Evolutionary conservation across 2,329 filamentous ascomycete species (phyloP).

Genomic region (Fusarium torulosum): DNA sequence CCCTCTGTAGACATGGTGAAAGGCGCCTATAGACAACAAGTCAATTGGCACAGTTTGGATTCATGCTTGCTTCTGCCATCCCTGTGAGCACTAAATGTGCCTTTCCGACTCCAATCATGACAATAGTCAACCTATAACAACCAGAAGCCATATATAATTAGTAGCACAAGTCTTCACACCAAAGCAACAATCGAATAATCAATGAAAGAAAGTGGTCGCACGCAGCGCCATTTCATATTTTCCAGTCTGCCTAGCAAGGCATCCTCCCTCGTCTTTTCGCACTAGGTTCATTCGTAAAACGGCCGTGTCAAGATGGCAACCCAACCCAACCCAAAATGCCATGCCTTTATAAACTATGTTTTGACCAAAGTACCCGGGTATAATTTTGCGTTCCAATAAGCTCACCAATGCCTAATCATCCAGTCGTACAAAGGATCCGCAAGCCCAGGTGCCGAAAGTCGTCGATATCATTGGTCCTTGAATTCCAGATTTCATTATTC

Average conservation of each 20-base stretch:
- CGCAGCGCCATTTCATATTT: slow-evolving; percentile 38
- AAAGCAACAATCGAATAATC: background rate
- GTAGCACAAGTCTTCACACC: slow-evolving; percentile 4
- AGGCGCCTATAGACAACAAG: slow-evolving; percentile 8
- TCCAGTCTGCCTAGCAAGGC: slow-evolving; percentile 20
- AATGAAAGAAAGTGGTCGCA: slow-evolving; percentile 21
- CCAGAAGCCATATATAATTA: background rate
- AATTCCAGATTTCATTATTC: slow-evolving; percentile 23
- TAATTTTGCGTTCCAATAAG: slow-evolving; percentile 49
- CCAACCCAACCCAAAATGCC: slow-evolving; percentile 38
- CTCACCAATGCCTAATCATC: slow-evolving; percentile 46
- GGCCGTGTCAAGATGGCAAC: slow-evolving; percentile 47
- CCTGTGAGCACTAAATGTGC: background rate
- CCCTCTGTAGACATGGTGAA: too few species aligned
- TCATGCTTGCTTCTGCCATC: background rate
- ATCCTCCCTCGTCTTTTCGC: slow-evolving; percentile 35
- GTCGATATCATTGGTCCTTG: slow-evolving; percentile 41
- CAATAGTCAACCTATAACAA: background rate
- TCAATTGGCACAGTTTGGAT: background rate
- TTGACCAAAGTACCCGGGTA: slow-evolving; percentile 48
- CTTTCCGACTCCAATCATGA: background rate
- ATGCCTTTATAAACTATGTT: slow-evolving; percentile 44
- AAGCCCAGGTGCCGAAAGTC: slow-evolving; percentile 44
- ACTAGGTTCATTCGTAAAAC: slow-evolving; percentile 47
- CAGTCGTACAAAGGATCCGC: slow-evolving; percentile 47